These are phyloP conservation scores for Gnomoniopsis sp. DNA, from an alignment of 2,329 filamentous ascomycete species.

Conservation along the genomic window DNA sequence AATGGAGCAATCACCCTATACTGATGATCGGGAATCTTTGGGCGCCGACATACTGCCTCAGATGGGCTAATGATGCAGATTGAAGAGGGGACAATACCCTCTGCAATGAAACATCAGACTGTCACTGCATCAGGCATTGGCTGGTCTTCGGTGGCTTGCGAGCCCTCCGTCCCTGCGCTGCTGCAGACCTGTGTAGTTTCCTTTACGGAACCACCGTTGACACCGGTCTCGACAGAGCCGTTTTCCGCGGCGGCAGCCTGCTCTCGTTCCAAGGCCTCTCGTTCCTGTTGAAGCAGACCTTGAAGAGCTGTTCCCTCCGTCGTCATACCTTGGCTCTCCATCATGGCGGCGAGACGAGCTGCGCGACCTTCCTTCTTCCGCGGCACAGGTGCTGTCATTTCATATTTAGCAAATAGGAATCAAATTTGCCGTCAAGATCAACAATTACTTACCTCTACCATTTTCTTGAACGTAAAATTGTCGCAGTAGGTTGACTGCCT, in stretches of 20 bases:
- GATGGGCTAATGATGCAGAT: neutral
- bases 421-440: no score
- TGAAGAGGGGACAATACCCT: neutral
- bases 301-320: conserved; percentile 20
- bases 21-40: neutral
- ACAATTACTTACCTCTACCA: conserved; percentile 64
- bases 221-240: neutral
- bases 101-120: neutral
- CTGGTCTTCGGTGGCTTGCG: neutral
- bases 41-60: neutral
- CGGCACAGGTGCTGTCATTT: conserved; percentile 43
- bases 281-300: conserved; percentile 18
- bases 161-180: neutral
- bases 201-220: neutral
- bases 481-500: conserved; percentile 87
- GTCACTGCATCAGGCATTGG: neutral
- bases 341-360: conserved; percentile 50
- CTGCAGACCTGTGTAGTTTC: neutral
- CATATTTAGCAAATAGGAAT: neutral
- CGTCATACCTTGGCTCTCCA: conserved; percentile 38
- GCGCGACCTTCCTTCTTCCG: conserved; percentile 54
- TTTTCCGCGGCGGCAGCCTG: conserved; percentile 3
- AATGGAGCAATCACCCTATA: neutral
- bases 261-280: conserved; percentile 14
- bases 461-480: conserved; percentile 99